A percentile compares a stretch with the other conserved stretches of the same genome.
Evolutionary conservation across 2,329 filamentous ascomycete genomes (phyloP).

Genomic region (Claviceps arundinis): DNA sequence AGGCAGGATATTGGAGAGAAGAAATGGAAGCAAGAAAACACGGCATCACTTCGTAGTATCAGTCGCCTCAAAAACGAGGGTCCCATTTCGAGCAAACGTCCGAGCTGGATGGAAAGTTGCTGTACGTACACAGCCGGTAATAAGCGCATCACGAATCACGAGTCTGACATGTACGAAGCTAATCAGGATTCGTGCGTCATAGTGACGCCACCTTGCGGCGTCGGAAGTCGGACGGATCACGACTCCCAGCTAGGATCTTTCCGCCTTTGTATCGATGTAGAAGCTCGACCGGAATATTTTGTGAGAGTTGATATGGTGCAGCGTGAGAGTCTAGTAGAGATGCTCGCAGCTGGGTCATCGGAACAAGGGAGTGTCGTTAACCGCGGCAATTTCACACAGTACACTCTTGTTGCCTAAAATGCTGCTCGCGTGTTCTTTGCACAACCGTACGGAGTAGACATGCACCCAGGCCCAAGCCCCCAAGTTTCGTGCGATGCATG

Average conservation of each 20-base stretch:
- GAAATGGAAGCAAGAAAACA: not conserved
- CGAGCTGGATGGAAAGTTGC: not conserved
- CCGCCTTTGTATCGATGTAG: too few species aligned
- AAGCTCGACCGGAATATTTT: too few species aligned
- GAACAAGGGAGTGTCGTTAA: too few species aligned
- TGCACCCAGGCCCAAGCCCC: too few species aligned
- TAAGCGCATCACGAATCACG: not conserved
- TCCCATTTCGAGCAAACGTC: not conserved
- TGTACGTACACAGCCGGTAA: not conserved
- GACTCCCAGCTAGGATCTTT: not conserved
- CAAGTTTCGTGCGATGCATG: too few species aligned
- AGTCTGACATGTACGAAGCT: not conserved
- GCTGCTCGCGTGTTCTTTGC: too few species aligned
- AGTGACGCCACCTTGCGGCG: not conserved
- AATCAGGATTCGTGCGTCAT: not conserved
- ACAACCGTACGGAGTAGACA: too few species aligned
- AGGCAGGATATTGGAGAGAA: not conserved
- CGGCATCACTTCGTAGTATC: not conserved
- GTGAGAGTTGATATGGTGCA: too few species aligned
- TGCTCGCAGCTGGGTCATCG: too few species aligned
- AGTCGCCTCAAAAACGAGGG: not conserved
- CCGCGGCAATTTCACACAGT: too few species aligned
- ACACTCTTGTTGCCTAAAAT: too few species aligned
- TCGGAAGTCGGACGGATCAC: not conserved
- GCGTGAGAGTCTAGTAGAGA: too few species aligned